Evolutionary conservation across 2,329 filamentous ascomycete genomes (phyloP), one percentile per base, ranked within the genome.

Genomic region (Decorospora gaudefroyi): DNA sequence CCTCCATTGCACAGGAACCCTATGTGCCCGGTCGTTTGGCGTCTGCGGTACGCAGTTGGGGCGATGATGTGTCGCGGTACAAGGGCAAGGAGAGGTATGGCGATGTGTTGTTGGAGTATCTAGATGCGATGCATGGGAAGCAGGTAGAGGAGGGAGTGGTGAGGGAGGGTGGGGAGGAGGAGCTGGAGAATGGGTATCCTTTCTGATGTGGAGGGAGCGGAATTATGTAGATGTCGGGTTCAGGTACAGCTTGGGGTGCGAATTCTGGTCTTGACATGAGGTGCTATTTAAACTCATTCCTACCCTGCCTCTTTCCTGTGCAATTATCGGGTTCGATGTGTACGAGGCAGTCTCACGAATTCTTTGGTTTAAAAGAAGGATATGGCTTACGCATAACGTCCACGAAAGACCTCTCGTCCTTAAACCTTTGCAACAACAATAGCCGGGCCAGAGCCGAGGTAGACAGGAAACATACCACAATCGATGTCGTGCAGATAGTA

Each of bases 1-100:
- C 77, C 0, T 82, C 85, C 11, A 79, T 92, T 83, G 73, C 0
- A 68, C 81, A 64, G 21, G 87, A 92, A 71, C 81, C 84, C 12
- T 88, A 87, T 65, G 88, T 95, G 0, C 88, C 89, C 0, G 88
- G 89, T 0, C 71, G 89, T 22, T 67, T 95, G 60, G 89, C 89
- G 2, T 88, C 85, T 57, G 88, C 87, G 4, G 73, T 95, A 3
- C 75, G 89, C 26, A 92, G 88, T 66, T 93, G 89, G 89, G 87
- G 85, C 1, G 82, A 86, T 29, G 84, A 90, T 71, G 88, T 93
- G 6, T 79, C 80, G 11, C 74, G 73, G 55, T 95, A 95, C 65
- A 93, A 93, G 72, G 88, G 90, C 0, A 83, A 78, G 63, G 86
- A 88, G 54, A 82, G 78, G 72, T 95, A 90, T 68, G 80, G 77